phyloP scores from a whole-genome alignment of 2,329 filamentous ascomycete species.

The Lachnellula cervina region DNA sequence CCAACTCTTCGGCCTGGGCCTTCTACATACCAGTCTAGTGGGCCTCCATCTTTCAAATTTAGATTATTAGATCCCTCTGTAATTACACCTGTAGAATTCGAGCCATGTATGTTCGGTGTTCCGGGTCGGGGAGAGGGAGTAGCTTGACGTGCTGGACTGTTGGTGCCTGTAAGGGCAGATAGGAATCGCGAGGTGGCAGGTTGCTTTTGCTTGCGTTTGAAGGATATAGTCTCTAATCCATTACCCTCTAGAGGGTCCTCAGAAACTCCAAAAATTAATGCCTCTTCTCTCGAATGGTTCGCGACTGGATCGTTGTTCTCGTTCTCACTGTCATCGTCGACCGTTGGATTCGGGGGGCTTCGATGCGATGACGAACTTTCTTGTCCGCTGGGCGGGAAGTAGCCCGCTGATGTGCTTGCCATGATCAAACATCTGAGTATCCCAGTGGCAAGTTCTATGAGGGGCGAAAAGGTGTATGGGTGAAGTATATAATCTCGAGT shows the following conservation, averaged over 20 bases:
- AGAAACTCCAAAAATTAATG: constrained; percentile 47
- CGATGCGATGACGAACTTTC: constrained; percentile 23
- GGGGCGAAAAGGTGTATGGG: neutral
- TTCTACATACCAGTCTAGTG: constrained; percentile 82
- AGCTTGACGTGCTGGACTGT: constrained; percentile 17
- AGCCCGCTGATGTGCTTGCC: constrained; percentile 29
- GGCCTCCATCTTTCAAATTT: constrained; percentile 41
- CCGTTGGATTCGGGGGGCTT: constrained; percentile 20
- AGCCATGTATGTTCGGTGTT: constrained; percentile 15
- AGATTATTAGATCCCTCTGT: constrained; percentile 11
- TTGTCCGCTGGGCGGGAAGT: constrained; percentile 18
- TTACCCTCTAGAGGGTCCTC: constrained; percentile 52
- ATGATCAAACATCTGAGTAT: constrained; percentile 25
- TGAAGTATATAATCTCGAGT: constrained; percentile 2
- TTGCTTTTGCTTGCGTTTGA: constrained; percentile 62
- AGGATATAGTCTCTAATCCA: constrained; percentile 54
- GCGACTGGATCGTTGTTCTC: constrained; percentile 33
- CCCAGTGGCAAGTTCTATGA: constrained; percentile 9
- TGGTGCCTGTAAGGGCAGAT: constrained; percentile 22
- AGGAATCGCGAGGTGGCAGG: constrained; percentile 22
- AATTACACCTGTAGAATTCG: constrained; percentile 12
- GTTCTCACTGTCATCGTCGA: constrained; percentile 39
- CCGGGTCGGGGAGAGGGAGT: constrained; percentile 24
- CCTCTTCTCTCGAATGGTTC: constrained; percentile 27
- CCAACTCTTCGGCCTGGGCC: constrained; percentile 84